Percentiles rank a stretch among this genome's conserved stretches.
Evolutionary conservation across 2,329 filamentous ascomycete genomes (phyloP).

Genomic region (Macrophomina phaseolina): DNA sequence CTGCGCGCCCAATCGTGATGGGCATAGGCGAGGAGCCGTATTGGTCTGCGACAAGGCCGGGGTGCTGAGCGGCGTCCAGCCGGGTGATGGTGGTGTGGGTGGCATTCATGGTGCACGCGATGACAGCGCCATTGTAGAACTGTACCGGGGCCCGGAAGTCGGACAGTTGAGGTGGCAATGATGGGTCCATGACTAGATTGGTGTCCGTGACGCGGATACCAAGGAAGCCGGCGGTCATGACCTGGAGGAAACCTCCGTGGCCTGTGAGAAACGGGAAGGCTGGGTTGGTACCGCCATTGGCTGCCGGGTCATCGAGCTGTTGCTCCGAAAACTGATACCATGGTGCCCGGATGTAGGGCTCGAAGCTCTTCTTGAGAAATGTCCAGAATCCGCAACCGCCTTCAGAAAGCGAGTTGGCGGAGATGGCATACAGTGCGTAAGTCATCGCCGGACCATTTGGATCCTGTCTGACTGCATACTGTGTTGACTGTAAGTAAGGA

Average conservation of each 20-base stretch:
- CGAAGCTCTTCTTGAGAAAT: conserved; percentile 67
- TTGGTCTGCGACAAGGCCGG: conserved; percentile 57
- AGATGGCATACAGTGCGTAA: conserved; percentile 71
- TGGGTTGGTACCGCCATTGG: conserved; percentile 70
- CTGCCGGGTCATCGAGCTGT: conserved; percentile 62
- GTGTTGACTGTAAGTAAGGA: neutral
- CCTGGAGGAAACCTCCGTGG: conserved; percentile 71
- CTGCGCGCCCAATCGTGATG: conserved; percentile 58
- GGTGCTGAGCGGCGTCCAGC: conserved; percentile 48
- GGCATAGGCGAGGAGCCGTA: conserved; percentile 63
- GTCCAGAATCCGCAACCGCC: conserved; percentile 73
- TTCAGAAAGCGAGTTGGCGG: conserved; percentile 68
- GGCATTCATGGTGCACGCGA: conserved; percentile 65
- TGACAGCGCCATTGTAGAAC: conserved; percentile 70
- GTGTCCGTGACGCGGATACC: conserved; percentile 67
- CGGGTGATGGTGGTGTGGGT: conserved; percentile 69
- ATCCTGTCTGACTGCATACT: conserved; percentile 66
- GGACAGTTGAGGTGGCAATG: conserved; percentile 68
- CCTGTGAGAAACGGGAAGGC: conserved; percentile 75
- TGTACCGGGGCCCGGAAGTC: conserved; percentile 66
- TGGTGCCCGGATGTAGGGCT: conserved; percentile 69
- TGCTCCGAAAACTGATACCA: conserved; percentile 77
- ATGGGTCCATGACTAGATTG: conserved; percentile 67
- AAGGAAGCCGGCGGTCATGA: conserved; percentile 70
- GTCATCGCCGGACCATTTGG: conserved; percentile 75